These are phyloP conservation scores for Pestalotiopsis sp. DNA, from an alignment of 2,329 filamentous ascomycete species.

Conservation along the genomic window DNA sequence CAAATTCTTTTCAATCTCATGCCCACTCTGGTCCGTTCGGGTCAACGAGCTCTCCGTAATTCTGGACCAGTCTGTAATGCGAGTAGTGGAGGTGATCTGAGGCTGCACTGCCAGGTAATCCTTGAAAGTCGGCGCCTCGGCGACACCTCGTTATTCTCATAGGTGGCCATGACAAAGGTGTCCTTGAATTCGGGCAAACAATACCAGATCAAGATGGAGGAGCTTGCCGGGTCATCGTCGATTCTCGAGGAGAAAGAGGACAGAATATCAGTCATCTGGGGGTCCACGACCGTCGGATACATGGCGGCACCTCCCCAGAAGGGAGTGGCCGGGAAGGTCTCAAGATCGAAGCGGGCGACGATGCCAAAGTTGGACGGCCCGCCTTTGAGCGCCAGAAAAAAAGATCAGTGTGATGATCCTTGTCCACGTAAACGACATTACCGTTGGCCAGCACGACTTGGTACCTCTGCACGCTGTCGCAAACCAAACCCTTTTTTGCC, in stretches of 20 bases:
- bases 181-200: too few species aligned
- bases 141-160: too few species aligned
- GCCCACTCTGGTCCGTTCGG: neutral
- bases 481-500: conserved; percentile 25
- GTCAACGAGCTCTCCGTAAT: conserved; percentile 11
- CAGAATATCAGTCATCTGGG: neutral
- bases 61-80: neutral
- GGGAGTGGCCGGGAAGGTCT: conserved; percentile 2
- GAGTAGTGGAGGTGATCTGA: too few species aligned
- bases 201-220: neutral
- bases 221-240: conserved; percentile 4
- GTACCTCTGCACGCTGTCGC: conserved; percentile 37
- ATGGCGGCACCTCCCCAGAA: neutral
- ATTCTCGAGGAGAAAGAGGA: neutral
- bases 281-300: neutral
- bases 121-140: too few species aligned
- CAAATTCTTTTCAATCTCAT: neutral
- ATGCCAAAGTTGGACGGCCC: conserved; percentile 24
- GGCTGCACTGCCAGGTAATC: too few species aligned
- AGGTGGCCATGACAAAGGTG: too few species aligned
- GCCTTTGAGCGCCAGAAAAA: conserved; percentile 38
- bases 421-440: conserved; percentile 16
- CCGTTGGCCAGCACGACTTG: conserved; percentile 29
- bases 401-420: conserved; percentile 26
- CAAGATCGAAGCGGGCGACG: conserved; percentile 21